These are phyloP conservation scores for Juncus effusus DNA, from an alignment of 176 grass and related monocot species.

Conservation along the genomic window DNA sequence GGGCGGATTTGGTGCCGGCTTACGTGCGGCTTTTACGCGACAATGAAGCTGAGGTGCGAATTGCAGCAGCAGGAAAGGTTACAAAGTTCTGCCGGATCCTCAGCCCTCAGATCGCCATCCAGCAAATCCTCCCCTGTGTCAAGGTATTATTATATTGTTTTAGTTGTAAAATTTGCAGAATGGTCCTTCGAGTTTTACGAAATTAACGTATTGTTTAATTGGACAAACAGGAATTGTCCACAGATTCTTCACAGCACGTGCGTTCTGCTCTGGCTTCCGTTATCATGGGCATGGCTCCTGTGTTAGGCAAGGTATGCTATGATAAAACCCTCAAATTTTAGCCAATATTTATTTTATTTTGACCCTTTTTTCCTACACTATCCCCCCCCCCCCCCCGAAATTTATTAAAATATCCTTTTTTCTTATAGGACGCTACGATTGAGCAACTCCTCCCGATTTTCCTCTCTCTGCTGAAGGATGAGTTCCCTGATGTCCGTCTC, in stretches of 20 bases:
- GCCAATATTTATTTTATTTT: not conserved
- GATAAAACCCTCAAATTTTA: not conserved
- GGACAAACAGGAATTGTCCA: conserved; percentile 58
- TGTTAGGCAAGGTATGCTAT: conserved; percentile 71
- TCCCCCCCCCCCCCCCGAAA: too few species aligned
- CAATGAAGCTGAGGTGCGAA: conserved; percentile 95
- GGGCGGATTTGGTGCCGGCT: conserved; percentile 68
- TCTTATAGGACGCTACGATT: conserved; percentile 72
- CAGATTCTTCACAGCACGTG: conserved; percentile 95
- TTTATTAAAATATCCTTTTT: not conserved
- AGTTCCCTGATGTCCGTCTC: conserved; percentile 96
- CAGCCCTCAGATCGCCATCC: conserved; percentile 58
- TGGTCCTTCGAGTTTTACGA: not conserved
- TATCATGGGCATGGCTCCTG: conserved; percentile 98
- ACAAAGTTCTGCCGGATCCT: conserved; percentile 88
- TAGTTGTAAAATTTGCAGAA: not conserved
- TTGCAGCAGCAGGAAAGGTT: conserved; percentile 95
- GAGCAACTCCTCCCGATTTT: conserved; percentile 97
- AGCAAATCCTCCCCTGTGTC: conserved; percentile 88
- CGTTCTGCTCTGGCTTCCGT: conserved; percentile 98
- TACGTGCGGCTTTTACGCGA: conserved; percentile 94
- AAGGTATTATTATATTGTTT: conserved; percentile 46
- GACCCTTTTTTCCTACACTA: not conserved
- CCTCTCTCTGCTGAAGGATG: conserved; percentile 93
- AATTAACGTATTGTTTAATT: conserved; percentile 9